These are phyloP conservation scores for Pseudotulostoma volvatum DNA, from an alignment of 495 filamentous ascomycete genomes.

Conservation along the genomic window DNA sequence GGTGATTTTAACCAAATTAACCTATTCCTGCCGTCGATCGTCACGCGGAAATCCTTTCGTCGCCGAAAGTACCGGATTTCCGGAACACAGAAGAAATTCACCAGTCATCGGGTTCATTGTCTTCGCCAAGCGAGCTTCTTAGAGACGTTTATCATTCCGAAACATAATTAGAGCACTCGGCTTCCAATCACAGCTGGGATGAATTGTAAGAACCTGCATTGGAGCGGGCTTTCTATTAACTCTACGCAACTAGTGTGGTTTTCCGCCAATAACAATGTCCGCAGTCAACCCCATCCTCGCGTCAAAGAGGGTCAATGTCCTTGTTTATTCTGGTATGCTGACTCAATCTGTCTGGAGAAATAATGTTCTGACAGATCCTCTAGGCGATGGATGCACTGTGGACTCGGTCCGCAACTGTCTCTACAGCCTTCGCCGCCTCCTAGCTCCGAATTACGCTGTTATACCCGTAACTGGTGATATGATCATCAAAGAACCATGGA, in stretches of 20 bases:
- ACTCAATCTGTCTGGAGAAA: conserved; percentile 4
- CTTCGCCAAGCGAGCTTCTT: conserved; percentile 24
- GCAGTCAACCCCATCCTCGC: conserved; percentile 33
- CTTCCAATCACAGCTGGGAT: too few relatives aligned
- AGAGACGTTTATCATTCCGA: conserved; percentile 16
- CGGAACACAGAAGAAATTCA: too few relatives aligned
- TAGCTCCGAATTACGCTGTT: conserved; percentile 90
- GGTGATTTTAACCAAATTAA: conserved; percentile 79
- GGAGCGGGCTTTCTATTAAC: too few relatives aligned
- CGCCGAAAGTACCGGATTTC: too few relatives aligned
- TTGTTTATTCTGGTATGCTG: conserved; percentile 68
- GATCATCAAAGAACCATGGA: conserved; percentile 86
- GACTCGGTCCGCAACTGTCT: conserved; percentile 82
- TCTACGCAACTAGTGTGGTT: too few relatives aligned
- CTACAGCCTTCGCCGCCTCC: conserved; percentile 70
- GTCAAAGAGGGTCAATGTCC: conserved; percentile 58
- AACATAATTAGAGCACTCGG: too few relatives aligned
- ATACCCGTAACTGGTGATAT: conserved; percentile 63
- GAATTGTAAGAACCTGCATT: too few relatives aligned
- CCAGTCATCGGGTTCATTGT: conserved; percentile 95
- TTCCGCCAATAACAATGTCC: too few relatives aligned
- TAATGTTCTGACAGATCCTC: conserved; percentile 4
- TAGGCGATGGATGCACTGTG: conserved; percentile 70
- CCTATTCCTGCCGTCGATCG: conserved; percentile 95
- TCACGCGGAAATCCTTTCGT: not conserved